Conservation (phyloP, 306 rosid species). For the Comarum palustre region DNA sequence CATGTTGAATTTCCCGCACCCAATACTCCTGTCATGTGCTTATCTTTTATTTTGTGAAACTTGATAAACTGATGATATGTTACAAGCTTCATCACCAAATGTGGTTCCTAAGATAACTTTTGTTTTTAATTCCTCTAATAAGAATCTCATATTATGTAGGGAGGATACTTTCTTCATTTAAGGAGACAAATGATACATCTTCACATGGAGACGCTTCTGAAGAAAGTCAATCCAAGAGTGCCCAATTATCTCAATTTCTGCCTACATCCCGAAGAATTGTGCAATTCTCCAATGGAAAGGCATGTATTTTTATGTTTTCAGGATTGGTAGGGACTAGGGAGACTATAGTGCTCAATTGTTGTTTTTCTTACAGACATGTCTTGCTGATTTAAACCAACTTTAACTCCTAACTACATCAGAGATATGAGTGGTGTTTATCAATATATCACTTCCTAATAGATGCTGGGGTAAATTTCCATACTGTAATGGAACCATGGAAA, state of each 20-base stretch:
- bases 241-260: constrained; percentile 71
- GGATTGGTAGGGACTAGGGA: background rate
- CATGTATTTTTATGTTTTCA: constrained; percentile 24
- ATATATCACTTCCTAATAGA: background rate
- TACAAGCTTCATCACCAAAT: background rate
- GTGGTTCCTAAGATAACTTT: background rate
- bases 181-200: constrained; percentile 34
- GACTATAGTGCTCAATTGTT: background rate
- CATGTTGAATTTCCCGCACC: background rate
- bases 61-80: background rate
- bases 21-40: background rate
- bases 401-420: background rate
- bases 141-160: constrained; percentile 43
- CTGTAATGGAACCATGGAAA: background rate
- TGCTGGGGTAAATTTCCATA: background rate
- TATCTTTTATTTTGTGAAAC: background rate
- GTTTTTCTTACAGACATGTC: background rate
- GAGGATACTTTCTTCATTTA: constrained; percentile 70
- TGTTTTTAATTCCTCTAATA: background rate
- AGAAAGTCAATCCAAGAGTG: constrained; percentile 42
- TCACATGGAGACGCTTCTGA: constrained; percentile 40
- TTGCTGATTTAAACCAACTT: background rate
- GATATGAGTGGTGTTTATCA: background rate
- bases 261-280: constrained; percentile 92
- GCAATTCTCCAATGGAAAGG: constrained; percentile 98